Evolutionary conservation across 2,329 filamentous ascomycete species (phyloP), one percentile per base, ranked within the genome.

Genomic region (Trichoderma oligosporum): DNA sequence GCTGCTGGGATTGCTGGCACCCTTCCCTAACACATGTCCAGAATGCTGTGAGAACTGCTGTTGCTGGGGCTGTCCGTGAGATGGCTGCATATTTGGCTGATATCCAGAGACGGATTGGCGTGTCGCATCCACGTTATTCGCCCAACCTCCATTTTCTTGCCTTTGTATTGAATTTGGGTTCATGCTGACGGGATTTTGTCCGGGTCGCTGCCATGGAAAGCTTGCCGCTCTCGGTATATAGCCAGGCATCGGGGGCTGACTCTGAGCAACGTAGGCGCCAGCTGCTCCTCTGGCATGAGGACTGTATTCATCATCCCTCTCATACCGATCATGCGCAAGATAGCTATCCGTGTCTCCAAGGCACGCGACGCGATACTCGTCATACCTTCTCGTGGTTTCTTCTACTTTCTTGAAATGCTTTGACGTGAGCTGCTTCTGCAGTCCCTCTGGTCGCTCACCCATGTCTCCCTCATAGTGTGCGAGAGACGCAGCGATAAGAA

Each of bases 401-500:
- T 55, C 52, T 5, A 55, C 52, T 12, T 55, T 55, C 41, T 55
- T 46, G 5, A 55, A 55, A 12, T 55, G 52, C 16, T 46, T 55
- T 6, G 52, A 46, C 7, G 52, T 55, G n/a, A 55, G 52, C 11
- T 55, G 52, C 9, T 55, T 55, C 16, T 46, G 52, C 8, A 55
- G 14, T 1, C 51, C 51, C 24, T 55, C 41, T 9, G 52, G 52
- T 4, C 41, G 42, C 14, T 38, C 22, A 3, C 22, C 24, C 31
- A 55, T 46, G 8, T 46, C 52, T 6, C 41, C 52, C 31, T 60
- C 41, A 7, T 58, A 58, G 18, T 54, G 56, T 1, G 49, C 56
- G 11, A 58, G 7, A 2, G 56, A 55, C 1, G 41, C 41, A 1
- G 49, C 56, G 27, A 58, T 61, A 24, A 60, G 57, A 16, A 58